Base-by-base conservation (phyloP, 495 filamentous ascomycete species). In the Saxophila tyrrhenica region DNA sequence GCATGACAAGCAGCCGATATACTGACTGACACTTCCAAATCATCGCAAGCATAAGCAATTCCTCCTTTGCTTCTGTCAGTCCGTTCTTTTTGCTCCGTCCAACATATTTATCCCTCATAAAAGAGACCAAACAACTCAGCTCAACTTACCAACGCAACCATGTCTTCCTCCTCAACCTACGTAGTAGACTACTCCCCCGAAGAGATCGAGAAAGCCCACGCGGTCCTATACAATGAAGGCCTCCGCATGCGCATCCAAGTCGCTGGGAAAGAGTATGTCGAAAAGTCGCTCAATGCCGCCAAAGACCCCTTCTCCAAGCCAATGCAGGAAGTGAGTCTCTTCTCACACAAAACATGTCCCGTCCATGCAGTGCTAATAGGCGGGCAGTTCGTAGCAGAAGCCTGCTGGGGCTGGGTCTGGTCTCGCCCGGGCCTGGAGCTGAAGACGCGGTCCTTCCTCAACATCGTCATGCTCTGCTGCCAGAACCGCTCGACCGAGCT, bases 401-500 rank as follows among this genome's bases (percentile, higher is more conserved):
- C 65, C 50, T 76, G 73, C 65, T 81, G 76, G 77, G 78, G 76
- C 19, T 65, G 67, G 42, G 62, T 75, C 23, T 79, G 78, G 78
- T 69, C 70, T 3, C 73, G 78, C 7, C 74, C 75, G 0, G 77
- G 78, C 0, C 70, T 80, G 7, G 72, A 75, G 29, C 64, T 69
- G 41, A 78, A 80, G 57, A 74, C 78, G 62, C 67, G 77, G 21
- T 72, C 66, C 50, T 61, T 81, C 25, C 63, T 83, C 45, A 77
- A 77, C 61, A 72, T 78, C 8, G 76, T 70, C 42, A 78, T 80
- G 70, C 65, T 81, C 25, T 74, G 71, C 55, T 77, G 77, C 0
- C 64, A 77, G 47, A 78, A 78, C 57, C 65, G 73, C 17, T 62
- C 58, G n/a, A 69, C 72, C 1, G 79, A 81, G 60, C 65, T 81